These are phyloP conservation scores for Suhomyces kilbournensis DNA, from an alignment of 805 yeast genomes.

Conservation along the genomic window DNA sequence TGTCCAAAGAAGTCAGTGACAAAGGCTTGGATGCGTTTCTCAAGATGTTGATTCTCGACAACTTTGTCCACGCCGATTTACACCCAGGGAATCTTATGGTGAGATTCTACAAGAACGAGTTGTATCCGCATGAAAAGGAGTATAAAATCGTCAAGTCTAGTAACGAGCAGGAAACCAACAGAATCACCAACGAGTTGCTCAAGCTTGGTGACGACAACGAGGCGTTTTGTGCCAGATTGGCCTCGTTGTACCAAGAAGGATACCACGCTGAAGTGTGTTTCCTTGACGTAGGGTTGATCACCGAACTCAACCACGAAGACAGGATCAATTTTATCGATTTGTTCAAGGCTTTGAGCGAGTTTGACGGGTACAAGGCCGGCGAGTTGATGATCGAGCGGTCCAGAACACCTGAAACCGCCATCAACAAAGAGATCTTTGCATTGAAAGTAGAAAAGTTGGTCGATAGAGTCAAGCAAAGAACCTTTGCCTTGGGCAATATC, in stretches of 20 bases:
- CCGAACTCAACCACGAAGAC: conserved; percentile 77
- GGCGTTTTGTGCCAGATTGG: conserved; percentile 48
- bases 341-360: conserved; percentile 82
- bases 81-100: conserved; percentile 96
- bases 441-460: conserved; percentile 83
- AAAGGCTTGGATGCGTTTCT: conserved; percentile 87
- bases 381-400: conserved; percentile 94
- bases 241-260: conserved; percentile 48
- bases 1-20: conserved; percentile 71
- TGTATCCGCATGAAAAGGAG: conserved; percentile 40
- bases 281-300: conserved; percentile 90
- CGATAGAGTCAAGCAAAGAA: conserved; percentile 73
- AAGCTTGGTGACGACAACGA: conserved; percentile 30
- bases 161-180: conserved; percentile 46
- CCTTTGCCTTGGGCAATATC: conserved; percentile 88
- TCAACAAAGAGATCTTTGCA: conserved; percentile 82
- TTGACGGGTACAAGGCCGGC: conserved; percentile 94
- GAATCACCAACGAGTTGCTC: conserved; percentile 41
- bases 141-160: conserved; percentile 41
- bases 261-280: conserved; percentile 85
- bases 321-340: conserved; percentile 84
- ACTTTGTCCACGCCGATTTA: conserved; percentile 93
- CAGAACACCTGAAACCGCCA: conserved; percentile 88
- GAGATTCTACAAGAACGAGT: conserved; percentile 55
- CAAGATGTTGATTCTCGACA: conserved; percentile 88